phyloP scores from a whole-genome alignment of 2,329 filamentous ascomycete genomes.

The Trichoderma semiorbis region DNA sequence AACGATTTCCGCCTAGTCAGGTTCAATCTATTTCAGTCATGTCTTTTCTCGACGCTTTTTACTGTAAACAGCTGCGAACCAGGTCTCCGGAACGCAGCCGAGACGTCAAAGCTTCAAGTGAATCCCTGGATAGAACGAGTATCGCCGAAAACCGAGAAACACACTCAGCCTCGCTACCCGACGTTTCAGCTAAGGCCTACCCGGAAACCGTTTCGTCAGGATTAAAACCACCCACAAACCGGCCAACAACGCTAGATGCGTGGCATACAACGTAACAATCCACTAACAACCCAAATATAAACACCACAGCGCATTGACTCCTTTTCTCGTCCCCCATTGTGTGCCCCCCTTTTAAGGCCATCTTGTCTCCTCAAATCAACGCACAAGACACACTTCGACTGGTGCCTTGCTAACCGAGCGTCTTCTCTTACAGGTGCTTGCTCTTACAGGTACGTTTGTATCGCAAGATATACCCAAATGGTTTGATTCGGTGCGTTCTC shows the following conservation, averaged over 20 bases:
- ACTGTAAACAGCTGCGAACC: neutral
- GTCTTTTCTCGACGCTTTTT: neutral
- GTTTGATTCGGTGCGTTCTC: neutral
- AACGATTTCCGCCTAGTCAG: neutral
- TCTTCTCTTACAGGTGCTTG: neutral
- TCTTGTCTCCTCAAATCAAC: neutral
- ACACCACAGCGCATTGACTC: neutral
- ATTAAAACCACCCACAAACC: neutral
- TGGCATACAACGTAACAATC: conserved; percentile 8
- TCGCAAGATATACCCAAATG: neutral
- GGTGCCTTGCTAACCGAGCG: neutral
- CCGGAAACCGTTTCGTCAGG: neutral
- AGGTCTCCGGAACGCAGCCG: neutral
- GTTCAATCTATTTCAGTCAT: neutral
- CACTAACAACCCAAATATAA: neutral
- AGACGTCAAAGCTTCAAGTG: neutral
- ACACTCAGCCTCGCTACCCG: neutral
- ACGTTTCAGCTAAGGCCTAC: neutral
- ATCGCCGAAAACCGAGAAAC: neutral
- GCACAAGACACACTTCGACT: neutral
- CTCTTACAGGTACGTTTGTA: neutral
- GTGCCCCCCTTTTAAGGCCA: neutral
- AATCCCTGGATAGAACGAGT: neutral
- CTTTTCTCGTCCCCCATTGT: neutral
- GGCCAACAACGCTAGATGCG: neutral